Base-by-base conservation (phyloP, 352 stramenopile genomes). In the Phytophthora tubulina region DNA sequence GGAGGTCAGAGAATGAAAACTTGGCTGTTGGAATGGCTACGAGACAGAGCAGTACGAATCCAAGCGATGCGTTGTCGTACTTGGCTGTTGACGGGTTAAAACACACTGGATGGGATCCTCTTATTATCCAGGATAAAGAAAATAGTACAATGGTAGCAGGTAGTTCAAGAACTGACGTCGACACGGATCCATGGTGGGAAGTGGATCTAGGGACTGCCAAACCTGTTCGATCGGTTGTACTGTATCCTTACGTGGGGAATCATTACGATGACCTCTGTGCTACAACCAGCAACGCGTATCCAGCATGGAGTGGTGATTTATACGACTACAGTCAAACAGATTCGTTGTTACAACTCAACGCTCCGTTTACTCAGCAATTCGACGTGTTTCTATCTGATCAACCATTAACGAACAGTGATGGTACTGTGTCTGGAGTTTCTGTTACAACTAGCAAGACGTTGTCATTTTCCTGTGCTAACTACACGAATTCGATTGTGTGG, bases 121-220 rank as follows among this genome's bases (percentile, higher is more conserved):
- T 83, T 0, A 59, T 80, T 44, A 63, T 80, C 2, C 58, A 67
- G 10, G 35, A 55, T 31, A 39, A 57, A 36, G 41, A 14, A 4
- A 61, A 69, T 21, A 48, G 15, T 41, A 44, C 63, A 0, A 68
- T 79, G 33, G 68, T 69, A 2, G 67, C 85, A n/a, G 76, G 79
- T 1, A 91, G 85, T 39, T 89, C 85, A 5, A 76, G 83, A 7
- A 90, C 82, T 0, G 15, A 78, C 2, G 8, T 67, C 9, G 71
- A 85, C 30, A 73, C 11, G 0, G 50, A 86, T 70, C 84, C 85
- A 11, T 95, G 85, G 85, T 93, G 85, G 85, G 77, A 92, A 75
- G 79, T 95, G 6, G 87, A 95, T 62, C 49, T 95, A 4, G 85
- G 85, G 0, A 60, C 21, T 0, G 33, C 78, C 4, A 70, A 84